A percentile compares a stretch with the other conserved stretches of the same genome.
These are phyloP conservation scores for Guyanaporus albipodus DNA, from an alignment of 768 basidiomycete genomes.

Conservation along the genomic window DNA sequence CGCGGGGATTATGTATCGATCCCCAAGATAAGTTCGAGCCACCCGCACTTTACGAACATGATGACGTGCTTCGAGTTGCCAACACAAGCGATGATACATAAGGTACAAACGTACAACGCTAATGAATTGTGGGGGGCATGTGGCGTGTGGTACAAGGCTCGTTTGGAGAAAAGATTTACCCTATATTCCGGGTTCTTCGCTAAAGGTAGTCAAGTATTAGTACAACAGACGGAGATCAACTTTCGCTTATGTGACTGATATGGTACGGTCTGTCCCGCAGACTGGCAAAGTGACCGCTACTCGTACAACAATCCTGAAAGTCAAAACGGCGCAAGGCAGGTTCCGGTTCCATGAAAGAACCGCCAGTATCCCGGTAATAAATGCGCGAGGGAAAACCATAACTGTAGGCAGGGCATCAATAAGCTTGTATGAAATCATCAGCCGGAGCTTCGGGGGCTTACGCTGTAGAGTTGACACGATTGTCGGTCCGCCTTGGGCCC, in stretches of 20 bases:
- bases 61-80: neutral
- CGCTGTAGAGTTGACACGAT: constrained; percentile 32
- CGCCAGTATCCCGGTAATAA: constrained; percentile 32
- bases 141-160: neutral
- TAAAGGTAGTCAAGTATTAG: neutral
- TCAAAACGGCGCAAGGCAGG: constrained; percentile 8
- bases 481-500: constrained; percentile 21
- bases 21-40: no score
- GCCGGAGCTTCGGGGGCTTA: constrained; percentile 10
- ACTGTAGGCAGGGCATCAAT: constrained; percentile 8
- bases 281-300: neutral
- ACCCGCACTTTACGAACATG: neutral
- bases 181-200: neutral
- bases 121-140: neutral
- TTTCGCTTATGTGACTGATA: neutral
- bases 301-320: constrained; percentile 9
- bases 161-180: neutral
- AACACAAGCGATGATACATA: neutral
- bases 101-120: neutral
- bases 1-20: no score
- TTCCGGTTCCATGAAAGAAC: constrained; percentile 16
- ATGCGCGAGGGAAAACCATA: constrained; percentile 33
- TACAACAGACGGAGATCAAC: constrained; percentile 9
- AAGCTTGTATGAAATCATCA: neutral
- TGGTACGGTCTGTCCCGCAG: constrained; percentile 7